A percentile compares a stretch with the other conserved stretches of the same genome.
phyloP scores from a whole-genome alignment of 495 filamentous ascomycete species.

The Letharia columbiana region DNA sequence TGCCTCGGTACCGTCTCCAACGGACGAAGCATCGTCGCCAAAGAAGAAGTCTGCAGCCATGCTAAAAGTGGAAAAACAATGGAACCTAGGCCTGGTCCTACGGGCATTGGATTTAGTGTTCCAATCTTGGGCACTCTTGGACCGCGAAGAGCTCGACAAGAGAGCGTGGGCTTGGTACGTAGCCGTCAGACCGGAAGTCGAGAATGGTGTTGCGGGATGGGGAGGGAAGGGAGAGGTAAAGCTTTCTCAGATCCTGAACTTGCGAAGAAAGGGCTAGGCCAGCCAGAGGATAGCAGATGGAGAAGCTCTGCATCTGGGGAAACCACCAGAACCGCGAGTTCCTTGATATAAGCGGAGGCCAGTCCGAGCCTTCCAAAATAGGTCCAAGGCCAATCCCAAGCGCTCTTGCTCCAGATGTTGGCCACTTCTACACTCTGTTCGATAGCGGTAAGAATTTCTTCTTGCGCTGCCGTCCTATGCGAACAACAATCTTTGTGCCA shows the following conservation, averaged over 20 bases:
- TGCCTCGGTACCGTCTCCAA: constrained; percentile 18
- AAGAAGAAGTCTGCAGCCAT: constrained; percentile 29
- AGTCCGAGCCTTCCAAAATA: not conserved
- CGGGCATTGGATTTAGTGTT: constrained; percentile 60
- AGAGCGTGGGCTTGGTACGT: constrained; percentile 77
- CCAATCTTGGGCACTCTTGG: constrained; percentile 57
- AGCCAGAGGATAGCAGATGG: not conserved
- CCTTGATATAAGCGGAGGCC: not conserved
- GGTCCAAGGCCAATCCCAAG: not conserved
- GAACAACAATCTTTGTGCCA: not conserved
- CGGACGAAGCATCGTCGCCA: not conserved
- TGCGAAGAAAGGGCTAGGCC: constrained; percentile 40
- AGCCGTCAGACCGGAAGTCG: constrained; percentile 62
- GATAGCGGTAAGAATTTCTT: too few species aligned
- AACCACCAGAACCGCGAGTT: not conserved
- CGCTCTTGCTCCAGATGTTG: too few species aligned
- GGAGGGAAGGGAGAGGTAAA: constrained; percentile 66
- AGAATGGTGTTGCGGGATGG: constrained; percentile 65
- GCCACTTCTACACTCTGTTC: too few species aligned
- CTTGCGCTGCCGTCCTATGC: not conserved
- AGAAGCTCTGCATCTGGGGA: not conserved
- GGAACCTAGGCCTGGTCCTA: constrained; percentile 57
- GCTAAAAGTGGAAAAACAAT: constrained; percentile 48
- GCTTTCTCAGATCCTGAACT: constrained; percentile 54
- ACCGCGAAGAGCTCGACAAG: constrained; percentile 55